Evolutionary conservation across 768 basidiomycete species (phyloP), one percentile per base, ranked within the genome.

Genomic region (Rhodotorula babjevae): DNA sequence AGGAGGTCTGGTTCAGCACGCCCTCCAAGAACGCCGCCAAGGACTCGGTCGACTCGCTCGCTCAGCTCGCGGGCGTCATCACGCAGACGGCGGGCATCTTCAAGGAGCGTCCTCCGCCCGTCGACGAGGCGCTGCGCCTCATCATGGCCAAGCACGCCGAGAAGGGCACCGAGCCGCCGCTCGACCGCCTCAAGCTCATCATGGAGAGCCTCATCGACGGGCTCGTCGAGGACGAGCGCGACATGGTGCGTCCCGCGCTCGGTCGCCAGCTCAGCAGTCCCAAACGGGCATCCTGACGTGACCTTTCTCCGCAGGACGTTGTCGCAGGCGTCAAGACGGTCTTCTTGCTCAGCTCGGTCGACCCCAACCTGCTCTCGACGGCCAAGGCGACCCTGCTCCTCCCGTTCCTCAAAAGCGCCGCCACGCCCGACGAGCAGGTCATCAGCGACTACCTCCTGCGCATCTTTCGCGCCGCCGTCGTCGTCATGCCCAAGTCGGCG

Each of bases 371-470:
- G 42, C 84, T 99, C n/a, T 90, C 92, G 36, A 88, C 88, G 9
- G 83, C 86, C 1, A 90, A 91, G 72, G 96, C 93, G 0, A 88
- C 88, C 3, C 90, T 90, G 0, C 84, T 99, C 9, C 83, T 98
- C 6, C 93, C 93, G 0, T 98, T 97, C 79, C 84, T 99, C 61
- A 93, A 92, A 80, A 90, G 88, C 73, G 87, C 90, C 0, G 85
- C 85, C 10, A 87, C 88, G 92, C 60, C 84, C 8, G 94, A 98
- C 67, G 94, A 97, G 73, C 86, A 92, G 74, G 83, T 85, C 0
- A 90, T 89, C 10, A 88, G 89, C 2, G 94, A 97, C 79, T 90
- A 91, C 79, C 82, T 99, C 9, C 85, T 98, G 53, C 90, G 90
- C 74, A 91, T 95, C 55, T 97, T 96, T 83, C 85, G 90, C 44